Evolutionary conservation across 352 stramenopile genomes (phyloP), one percentile per base, ranked within the genome.

Genomic region (Albugo laibachii): DNA sequence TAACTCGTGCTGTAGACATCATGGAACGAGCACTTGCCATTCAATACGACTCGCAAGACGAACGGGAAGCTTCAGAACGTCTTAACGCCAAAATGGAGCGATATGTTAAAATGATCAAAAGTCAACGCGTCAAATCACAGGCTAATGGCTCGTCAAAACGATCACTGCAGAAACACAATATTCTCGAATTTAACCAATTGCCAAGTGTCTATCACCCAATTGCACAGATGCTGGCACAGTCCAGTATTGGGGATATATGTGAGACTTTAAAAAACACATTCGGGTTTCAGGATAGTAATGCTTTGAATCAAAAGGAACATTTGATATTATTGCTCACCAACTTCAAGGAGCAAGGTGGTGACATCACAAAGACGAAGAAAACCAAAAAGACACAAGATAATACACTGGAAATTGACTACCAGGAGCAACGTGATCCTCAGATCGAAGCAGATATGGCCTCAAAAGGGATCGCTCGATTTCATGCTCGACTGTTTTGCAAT

Each of bases 251-350:
- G 47, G 63, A 88, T 45, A 70, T 88, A 41, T 96, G 93, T 54
- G 89, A 97, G 53, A 85, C 91, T 42, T 53, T 97, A 15, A 93
- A 93, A 42, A 84, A 83, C 52, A 95, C 93, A 36, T 97, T 97
- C 57, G 93, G 92, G 2, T 98, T 98, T 61, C 92, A 98, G 63
- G 78, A 93, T 20, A 44, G 67, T 37, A 94, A 82, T 59, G 65
- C 75, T 12, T 57, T 63, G 41, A 85, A 84, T 55, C 74, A 86
- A 54, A 70, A 69, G 50, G 77, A 86, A 56, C 72, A 91, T 53
- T 53, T 88, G 57, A 47, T 82, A 50, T 59, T 88, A 38, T 62
- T 83, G 56, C 53, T 88, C 24, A 88, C 76, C 27, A 85, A 88
- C 59, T 81, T 80, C 49, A 85, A 85, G 52, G 65, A 84, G 21